Base-by-base conservation (phyloP, 768 basidiomycete species). In the Inosperma sp. region DNA sequence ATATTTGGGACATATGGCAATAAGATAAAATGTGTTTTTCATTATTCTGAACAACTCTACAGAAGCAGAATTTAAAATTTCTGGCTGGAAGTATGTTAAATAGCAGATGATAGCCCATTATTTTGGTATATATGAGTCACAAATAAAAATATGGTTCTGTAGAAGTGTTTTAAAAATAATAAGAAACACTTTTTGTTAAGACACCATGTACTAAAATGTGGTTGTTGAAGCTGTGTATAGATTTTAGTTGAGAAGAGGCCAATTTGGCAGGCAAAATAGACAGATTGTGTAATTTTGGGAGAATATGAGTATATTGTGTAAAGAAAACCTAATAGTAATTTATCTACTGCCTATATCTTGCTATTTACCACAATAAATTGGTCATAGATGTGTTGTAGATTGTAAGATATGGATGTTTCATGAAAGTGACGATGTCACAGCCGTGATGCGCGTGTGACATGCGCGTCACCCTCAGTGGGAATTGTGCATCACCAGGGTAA, bases 241-340 rank as follows among this genome's bases (percentile, higher is more conserved):
- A 36, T 36, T 36, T 36, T 36, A 19, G 21, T n/a, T 36, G 39
- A 25, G 16, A 40, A 13, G n/a, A n/a, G n/a, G 22, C 39, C 12
- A 40, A 40, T 40, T 40, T 40, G 39, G 39, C 21, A 40, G 21
- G 39, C 39, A 40, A 40, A 40, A 40, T 40, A 40, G 12, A 40
- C 21, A 40, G 39, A 40, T 40, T 40, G 26, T 40, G 40, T 25
- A n/a, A 26, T 41, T 26, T 41, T 41, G 27, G 23, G 27, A 41
- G 40, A 41, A 21, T 41, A 26, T 8, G 13, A 16, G 25, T 41
- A 41, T 26, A 41, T 41, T 41, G 23, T 41, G 13, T 41, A 26
- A 26, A 41, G 27, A 25, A 41, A 12, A 10, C 13, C 27, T 41
- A 41, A 26, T 26, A 41, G 7, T 41, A 25, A 41, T 13, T 26